phyloP scores from a whole-genome alignment of 2,329 filamentous ascomycete genomes.

The Diplocarpon mali region DNA sequence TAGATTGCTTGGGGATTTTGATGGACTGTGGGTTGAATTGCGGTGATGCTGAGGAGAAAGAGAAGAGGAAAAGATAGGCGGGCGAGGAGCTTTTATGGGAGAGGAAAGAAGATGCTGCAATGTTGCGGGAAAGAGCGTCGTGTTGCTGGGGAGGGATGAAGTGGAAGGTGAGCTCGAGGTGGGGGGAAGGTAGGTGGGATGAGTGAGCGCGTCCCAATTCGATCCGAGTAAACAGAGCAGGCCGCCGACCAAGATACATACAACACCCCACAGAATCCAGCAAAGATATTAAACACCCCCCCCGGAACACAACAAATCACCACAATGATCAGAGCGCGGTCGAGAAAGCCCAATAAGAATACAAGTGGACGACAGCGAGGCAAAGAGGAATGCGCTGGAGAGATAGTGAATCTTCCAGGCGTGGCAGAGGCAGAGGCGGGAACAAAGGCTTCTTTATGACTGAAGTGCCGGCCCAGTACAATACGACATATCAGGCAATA shows the following conservation, averaged over 20 bases:
- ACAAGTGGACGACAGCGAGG: background rate
- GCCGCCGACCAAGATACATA: background rate
- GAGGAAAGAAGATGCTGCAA: background rate
- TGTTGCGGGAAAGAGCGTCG: constrained; percentile 1
- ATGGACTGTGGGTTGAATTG: background rate
- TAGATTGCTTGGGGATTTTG: background rate
- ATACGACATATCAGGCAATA: too few relatives aligned
- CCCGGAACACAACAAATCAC: too few relatives aligned
- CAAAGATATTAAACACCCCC: too few relatives aligned
- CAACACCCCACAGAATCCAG: too few relatives aligned
- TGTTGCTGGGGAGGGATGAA: background rate
- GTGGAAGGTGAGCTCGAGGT: background rate
- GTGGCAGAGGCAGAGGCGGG: constrained; percentile 2
- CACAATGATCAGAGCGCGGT: too few relatives aligned
- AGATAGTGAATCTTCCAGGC: constrained; percentile 12
- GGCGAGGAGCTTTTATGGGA: background rate
- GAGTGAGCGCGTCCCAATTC: too few relatives aligned
- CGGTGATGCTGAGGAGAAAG: background rate
- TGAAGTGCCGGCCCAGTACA: background rate
- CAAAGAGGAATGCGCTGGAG: background rate
- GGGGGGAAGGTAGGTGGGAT: too few relatives aligned
- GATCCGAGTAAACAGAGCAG: background rate
- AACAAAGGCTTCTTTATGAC: constrained; percentile 17
- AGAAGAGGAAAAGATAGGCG: background rate
- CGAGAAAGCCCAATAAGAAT: background rate